Conservation (phyloP, 306 rosid species). For the Echinosophora koreensis region DNA sequence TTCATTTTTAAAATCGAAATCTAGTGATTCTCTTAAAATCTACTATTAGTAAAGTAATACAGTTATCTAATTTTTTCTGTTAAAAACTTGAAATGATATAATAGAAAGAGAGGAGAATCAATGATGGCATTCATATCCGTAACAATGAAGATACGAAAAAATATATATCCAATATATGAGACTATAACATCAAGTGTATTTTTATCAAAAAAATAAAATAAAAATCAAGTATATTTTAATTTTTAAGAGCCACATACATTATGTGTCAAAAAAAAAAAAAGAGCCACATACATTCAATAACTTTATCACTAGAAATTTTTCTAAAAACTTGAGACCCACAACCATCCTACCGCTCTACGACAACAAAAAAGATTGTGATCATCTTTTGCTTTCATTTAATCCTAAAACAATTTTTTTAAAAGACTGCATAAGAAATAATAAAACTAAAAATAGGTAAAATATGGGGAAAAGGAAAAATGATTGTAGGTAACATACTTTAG, state of each 20-base stretch:
- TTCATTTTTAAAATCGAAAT: too few relatives aligned
- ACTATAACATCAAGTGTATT: too few relatives aligned
- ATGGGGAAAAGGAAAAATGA: neutral
- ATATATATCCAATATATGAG: neutral
- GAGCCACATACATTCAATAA: neutral
- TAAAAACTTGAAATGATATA: too few relatives aligned
- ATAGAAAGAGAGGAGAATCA: too few relatives aligned
- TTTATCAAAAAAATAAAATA: too few relatives aligned
- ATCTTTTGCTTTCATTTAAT: neutral
- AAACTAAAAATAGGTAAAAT: neutral
- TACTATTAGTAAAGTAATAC: too few relatives aligned
- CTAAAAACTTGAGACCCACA: neutral
- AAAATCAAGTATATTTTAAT: neutral
- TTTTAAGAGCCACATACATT: neutral
- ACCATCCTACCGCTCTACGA: neutral
- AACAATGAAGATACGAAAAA: too few relatives aligned
- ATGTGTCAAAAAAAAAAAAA: too few relatives aligned
- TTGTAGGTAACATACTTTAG: neutral
- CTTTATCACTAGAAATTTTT: neutral
- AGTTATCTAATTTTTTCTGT: too few relatives aligned
- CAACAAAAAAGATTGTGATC: conserved; percentile 15
- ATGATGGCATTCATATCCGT: too few relatives aligned
- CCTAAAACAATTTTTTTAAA: neutral
- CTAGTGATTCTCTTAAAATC: too few relatives aligned
- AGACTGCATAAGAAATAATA: neutral